Evolutionary conservation across 169 alveolate species (phyloP).

Genomic region (Plasmodium adleri): DNA sequence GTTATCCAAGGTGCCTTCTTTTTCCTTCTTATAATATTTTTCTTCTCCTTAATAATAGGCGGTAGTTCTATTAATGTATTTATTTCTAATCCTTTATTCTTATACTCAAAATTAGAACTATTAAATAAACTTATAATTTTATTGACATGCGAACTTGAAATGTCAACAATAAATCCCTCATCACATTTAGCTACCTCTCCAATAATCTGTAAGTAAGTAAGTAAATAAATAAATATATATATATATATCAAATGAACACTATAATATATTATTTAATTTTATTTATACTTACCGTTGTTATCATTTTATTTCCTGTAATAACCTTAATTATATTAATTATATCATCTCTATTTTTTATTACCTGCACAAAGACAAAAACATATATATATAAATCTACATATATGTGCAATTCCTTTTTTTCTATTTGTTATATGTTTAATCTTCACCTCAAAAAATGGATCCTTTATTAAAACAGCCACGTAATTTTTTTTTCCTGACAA

Average conservation of each 20-base stretch:
- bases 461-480: constrained; percentile 54
- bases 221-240: no score
- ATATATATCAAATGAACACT: neutral
- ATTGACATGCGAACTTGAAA: constrained; percentile 50
- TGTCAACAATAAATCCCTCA: constrained; percentile 72
- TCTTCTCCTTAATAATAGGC: constrained; percentile 48
- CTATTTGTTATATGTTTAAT: neutral
- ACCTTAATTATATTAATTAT: constrained; percentile 54
- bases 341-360: constrained; percentile 58
- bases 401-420: neutral
- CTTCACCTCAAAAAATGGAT: constrained; percentile 71
- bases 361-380: constrained; percentile 15
- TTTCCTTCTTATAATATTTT: constrained; percentile 31
- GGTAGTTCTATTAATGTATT: constrained; percentile 54
- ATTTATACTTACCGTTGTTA: constrained; percentile 37
- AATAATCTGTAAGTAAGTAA: constrained; percentile 22
- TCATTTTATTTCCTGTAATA: constrained; percentile 40
- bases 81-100: constrained; percentile 43
- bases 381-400: neutral
- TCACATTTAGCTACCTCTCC: constrained; percentile 71
- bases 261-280: constrained; percentile 1
- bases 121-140: constrained; percentile 61
- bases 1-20: constrained; percentile 69
- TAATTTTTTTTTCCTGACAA: constrained; percentile 59
- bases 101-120: constrained; percentile 57